Base-by-base conservation (phyloP, 1,284 basidiomycete species). In the Papiliotrema nemorosa region DNA sequence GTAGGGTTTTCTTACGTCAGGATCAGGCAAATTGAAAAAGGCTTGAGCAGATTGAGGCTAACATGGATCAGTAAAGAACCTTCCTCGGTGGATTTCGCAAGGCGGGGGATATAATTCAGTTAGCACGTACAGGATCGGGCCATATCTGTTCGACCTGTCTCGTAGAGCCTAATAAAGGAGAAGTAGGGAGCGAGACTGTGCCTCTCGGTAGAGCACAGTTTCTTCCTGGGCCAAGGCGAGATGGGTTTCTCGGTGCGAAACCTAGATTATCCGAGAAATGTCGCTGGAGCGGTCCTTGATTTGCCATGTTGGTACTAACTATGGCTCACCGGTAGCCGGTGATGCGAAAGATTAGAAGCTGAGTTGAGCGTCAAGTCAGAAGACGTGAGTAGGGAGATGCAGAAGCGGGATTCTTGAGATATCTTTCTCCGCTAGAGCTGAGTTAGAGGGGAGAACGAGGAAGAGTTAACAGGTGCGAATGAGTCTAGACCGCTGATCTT, bases 121-220 rank as follows among this genome's bases (percentile, higher is more conserved):
- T 31, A 14, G n/a, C n/a, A 31, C 29, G 29, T 21, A 36, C 20
- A 22, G 36, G 21, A 40, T 24, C 25, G 21, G 39, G 35, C 35
- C 35, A 37, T 7, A 37, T 14, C 18, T 9, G 18, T 9, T 14
- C 18, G 25, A 31, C 29, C 5, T 29, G 22, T 37, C 46, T 16
- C 34, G 20, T 39, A 16, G 41, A 25, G 9, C 18, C 7, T 12
- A 16, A 14, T 14, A 40, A 22, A 16, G 60, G 60, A 3, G 55
- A 57, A 36, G 51, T 56, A 16, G 60, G 60, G 55, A 62, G 51
- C 5, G 53, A 54, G 34, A 62, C 47, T 0, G 60, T 62, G 3
- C 60, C 60, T 38, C 55, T 38, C 35, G 20, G 16, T 16, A 55
- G 48, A 3, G 37, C 26, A 2, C n/a, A 24, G 18, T 3, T 12